Base-by-base conservation (phyloP, 257 asterid genomes). In the Solanum virginianum region DNA sequence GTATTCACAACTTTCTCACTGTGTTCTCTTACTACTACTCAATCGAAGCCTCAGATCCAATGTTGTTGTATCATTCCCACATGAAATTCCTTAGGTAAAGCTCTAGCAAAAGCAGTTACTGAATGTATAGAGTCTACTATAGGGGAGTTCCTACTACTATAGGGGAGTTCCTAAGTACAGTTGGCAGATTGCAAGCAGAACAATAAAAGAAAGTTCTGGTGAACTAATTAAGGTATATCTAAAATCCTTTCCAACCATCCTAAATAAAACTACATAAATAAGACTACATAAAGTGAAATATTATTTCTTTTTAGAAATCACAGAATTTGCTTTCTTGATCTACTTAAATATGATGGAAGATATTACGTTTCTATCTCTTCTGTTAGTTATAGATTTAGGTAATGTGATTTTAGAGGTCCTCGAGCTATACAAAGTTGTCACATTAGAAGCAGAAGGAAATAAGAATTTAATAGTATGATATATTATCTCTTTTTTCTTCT, bases 111-210 rank as follows among this genome's bases (percentile, higher is more conserved):
- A 88, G 92, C 94, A 47, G 87, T 94, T 60, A 91, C 84, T 66
- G 98, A 93, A 92, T 97, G 95, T 3, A 18, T 92, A 49, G 95
- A 92, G 85, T 93, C 98, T 12, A 85, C 91, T 12, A 94, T 93
- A 56, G 99, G 98, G 8, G 99, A 96, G 89, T 87, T 96, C 18
- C 6, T 10, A 63, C 98, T 12, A 85, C 91, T 12, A 94, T 93
- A 56, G 99, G 99, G 8, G 98, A 96, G 89, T 87, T 96, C 84
- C 88, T 96, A 55, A 91, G 98, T 89, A 55, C 87, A 36, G 81
- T 94, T 82, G 98, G 98, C 57, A 89, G 95, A 66, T 80, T 94
- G 85, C 98, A 95, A 90, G 95, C 98, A 69, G 97, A 94, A 90
- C 98, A 96, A 86, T 98, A 90, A 69, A 96, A 94, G 90, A 95